Evolutionary conservation across 768 basidiomycete species (phyloP), one percentile per base, ranked within the genome.

Genomic region (Dioszegia aurantiaca): DNA sequence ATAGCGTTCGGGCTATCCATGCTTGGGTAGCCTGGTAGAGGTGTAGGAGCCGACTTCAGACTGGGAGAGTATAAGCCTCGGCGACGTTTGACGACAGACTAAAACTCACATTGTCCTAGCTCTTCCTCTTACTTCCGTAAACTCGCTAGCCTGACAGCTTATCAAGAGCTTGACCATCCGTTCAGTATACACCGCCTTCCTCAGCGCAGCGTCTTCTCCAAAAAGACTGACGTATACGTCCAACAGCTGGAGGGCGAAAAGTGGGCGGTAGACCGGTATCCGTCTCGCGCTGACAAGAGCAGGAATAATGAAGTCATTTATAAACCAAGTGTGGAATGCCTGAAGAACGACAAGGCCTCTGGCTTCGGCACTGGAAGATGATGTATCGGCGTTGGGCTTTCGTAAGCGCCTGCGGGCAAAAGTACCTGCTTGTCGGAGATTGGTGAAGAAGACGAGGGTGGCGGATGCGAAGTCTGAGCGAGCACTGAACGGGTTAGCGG

Each of bases 101-200:
- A 1, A 8, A 10, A 67, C 75, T 67, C 37, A 76, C 75, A 76
- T 67, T 12, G 58, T 43, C 40, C 68, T 55, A 2, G 75, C 67
- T 33, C 61, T 53, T 10, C 33, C 41, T 19, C 75, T 33, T 6
- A 77, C 65, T 51, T 77, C 75, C 0, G 73, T 64, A 59, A 69
- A 77, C 30, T 75, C 68, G 60, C 70, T 71, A 16, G 60, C 60
- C 17, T 75, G 66, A 61, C 75, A 77, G 0, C 59, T 60, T 5
- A 77, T 36, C 17, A 76, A 55, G 23, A 58, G 36, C 9, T 70
- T 66, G 36, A 73, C 69, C 40, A 68, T 62, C 14, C 64, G 58
- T 42, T 54, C 37, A 3, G 67, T 72, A 51, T 58, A 70, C 19
- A 71, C 52, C 28, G 2, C 43, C 31, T 42, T 33, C 17, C 59